phyloP scores from a whole-genome alignment of 345 rosid species.

The Eucalyptus sp. region DNA sequence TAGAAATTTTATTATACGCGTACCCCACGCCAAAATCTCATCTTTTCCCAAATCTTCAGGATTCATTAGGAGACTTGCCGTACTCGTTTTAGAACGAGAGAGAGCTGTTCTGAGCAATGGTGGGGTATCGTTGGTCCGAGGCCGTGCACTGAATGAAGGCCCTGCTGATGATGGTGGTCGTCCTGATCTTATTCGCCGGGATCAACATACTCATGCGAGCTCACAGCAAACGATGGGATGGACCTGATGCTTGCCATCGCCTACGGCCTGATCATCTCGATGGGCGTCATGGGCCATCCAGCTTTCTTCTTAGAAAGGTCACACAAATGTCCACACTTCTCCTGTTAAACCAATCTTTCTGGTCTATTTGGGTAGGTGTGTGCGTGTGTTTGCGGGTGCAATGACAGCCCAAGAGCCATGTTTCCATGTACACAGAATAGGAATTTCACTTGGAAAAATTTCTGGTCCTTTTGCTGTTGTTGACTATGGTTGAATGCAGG shows the following conservation, averaged over 20 bases:
- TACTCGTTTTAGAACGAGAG: not conserved
- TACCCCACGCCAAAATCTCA: not conserved
- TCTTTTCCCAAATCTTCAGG: no score
- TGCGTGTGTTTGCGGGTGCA: not conserved
- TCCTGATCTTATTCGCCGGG: not conserved
- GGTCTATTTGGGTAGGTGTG: constrained; percentile 25
- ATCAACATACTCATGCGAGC: not conserved
- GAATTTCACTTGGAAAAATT: not conserved
- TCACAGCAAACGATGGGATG: not conserved
- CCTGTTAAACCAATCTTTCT: not conserved
- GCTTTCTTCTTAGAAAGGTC: constrained; percentile 3
- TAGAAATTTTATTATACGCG: no score
- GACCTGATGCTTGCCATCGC: not conserved
- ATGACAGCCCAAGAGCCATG: not conserved
- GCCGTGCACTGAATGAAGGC: not conserved
- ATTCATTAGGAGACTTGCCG: no score
- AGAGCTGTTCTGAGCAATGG: not conserved
- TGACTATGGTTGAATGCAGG: not conserved
- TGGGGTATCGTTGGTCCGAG: not conserved
- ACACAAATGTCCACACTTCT: not conserved
- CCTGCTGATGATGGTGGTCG: not conserved
- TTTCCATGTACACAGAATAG: not conserved
- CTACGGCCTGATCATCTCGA: not conserved
- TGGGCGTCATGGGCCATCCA: not conserved
- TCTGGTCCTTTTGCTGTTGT: not conserved